These are phyloP conservation scores for Rhizopogon vinicolor DNA, from an alignment of 768 basidiomycete genomes.

Conservation along the genomic window DNA sequence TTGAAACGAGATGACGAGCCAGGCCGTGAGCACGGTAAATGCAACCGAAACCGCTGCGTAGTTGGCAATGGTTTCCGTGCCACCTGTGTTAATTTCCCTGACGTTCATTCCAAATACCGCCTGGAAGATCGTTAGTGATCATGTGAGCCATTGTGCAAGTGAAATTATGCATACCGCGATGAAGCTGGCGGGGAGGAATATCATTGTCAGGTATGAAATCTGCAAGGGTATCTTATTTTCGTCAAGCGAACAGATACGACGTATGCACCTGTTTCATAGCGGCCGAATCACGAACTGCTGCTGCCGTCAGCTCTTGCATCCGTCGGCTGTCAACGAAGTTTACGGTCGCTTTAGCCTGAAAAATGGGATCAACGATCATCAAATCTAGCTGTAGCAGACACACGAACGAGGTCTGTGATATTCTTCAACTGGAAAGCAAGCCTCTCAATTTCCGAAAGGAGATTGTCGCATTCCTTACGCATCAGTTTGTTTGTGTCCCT, in stretches of 20 bases:
- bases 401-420: slow-evolving; percentile 25
- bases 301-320: slow-evolving; percentile 49
- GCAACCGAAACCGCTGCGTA: slow-evolving; percentile 36
- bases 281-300: slow-evolving; percentile 36
- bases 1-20: slow-evolving; percentile 49
- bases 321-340: slow-evolving; percentile 51
- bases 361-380: not conserved
- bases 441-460: slow-evolving; percentile 42
- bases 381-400: slow-evolving; percentile 11
- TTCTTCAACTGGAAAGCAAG: slow-evolving; percentile 24
- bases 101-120: slow-evolving; percentile 1
- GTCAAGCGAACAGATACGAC: not conserved
- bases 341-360: slow-evolving; percentile 54
- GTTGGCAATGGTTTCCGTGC: slow-evolving; percentile 27
- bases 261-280: slow-evolving; percentile 27
- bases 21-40: slow-evolving; percentile 42
- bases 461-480: slow-evolving; percentile 11
- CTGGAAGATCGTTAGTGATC: slow-evolving; percentile 15
- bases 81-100: slow-evolving; percentile 17
- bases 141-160: no score
- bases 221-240: not conserved
- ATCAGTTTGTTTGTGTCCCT: slow-evolving; percentile 11
- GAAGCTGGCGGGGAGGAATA: slow-evolving; percentile 48
- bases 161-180: not conserved
- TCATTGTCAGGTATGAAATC: slow-evolving; percentile 25